A percentile compares a stretch with the other conserved stretches of the same genome.
Evolutionary conservation across 306 rosid species (phyloP).

Genomic region (Vigna hirtella): DNA sequence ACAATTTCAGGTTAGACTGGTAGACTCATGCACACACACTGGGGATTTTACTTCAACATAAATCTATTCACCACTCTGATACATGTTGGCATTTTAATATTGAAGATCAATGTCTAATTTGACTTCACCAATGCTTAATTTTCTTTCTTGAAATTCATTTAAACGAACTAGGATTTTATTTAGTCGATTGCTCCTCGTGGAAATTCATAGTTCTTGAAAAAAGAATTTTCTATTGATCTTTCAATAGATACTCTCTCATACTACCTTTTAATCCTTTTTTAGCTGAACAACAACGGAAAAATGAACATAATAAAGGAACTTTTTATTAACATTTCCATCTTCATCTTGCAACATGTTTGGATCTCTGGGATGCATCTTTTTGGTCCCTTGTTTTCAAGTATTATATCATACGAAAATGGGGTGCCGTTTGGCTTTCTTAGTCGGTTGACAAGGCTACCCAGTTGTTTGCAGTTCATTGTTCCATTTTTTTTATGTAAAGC

Average conservation of each 20-base stretch:
- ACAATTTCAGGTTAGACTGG: conserved; percentile 82
- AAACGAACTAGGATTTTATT: neutral
- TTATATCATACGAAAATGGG: conserved; percentile 2
- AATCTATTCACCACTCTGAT: conserved; percentile 20
- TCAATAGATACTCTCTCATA: neutral
- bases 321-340: conserved; percentile 17
- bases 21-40: conserved; percentile 22
- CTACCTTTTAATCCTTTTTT: conserved; percentile 9
- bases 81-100: conserved; percentile 2
- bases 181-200: conserved; percentile 16
- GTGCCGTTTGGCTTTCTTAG: conserved; percentile 31
- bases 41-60: conserved; percentile 35
- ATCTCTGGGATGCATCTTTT: conserved; percentile 13
- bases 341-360: conserved; percentile 19
- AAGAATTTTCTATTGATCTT: conserved; percentile 26
- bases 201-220: conserved; percentile 23
- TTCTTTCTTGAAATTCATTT: conserved; percentile 24
- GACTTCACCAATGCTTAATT: neutral
- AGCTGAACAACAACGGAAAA: neutral
- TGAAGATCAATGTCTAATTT: neutral
- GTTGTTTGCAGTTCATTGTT: conserved; percentile 14
- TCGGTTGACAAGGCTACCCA: neutral
- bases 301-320: neutral
- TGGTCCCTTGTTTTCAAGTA: conserved; percentile 1
- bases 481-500: conserved; percentile 1